phyloP scores from a whole-genome alignment of 2,329 filamentous ascomycete species.

The Exophiala bonariae region DNA sequence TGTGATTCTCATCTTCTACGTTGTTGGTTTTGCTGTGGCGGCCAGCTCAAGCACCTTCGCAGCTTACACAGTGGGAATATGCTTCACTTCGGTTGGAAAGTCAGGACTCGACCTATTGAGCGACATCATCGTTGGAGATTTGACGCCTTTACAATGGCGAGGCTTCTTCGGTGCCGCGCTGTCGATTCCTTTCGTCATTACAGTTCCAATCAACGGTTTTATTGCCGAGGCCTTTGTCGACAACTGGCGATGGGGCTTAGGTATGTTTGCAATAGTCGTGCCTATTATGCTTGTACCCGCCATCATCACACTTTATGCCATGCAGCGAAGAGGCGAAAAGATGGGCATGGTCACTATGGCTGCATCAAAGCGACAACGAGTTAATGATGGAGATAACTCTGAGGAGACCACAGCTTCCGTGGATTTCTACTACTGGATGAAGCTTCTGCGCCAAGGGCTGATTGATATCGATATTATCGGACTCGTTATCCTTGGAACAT shows the following conservation, averaged over 20 bases:
- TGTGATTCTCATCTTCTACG: constrained; percentile 26
- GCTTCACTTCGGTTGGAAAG: constrained; percentile 31
- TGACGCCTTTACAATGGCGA: constrained; percentile 33
- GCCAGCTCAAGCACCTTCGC: constrained; percentile 24
- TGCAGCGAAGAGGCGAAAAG: constrained; percentile 24
- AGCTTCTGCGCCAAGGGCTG: constrained; percentile 28
- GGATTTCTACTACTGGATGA: constrained; percentile 5
- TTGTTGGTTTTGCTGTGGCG: constrained; percentile 24
- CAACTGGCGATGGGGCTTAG: constrained; percentile 68
- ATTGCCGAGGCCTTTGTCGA: constrained; percentile 42
- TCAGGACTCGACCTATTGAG: constrained; percentile 31
- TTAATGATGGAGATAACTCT: too few relatives aligned
- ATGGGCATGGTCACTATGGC: constrained; percentile 15
- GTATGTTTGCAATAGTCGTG: constrained; percentile 64
- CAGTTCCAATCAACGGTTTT: constrained; percentile 43
- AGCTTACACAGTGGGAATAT: constrained; percentile 30
- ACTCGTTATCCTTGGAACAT: constrained; percentile 59
- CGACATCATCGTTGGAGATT: constrained; percentile 33
- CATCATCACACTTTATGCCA: constrained; percentile 30
- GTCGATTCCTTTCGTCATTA: constrained; percentile 38
- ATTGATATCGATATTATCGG: constrained; percentile 43
- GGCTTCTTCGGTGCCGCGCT: constrained; percentile 30
- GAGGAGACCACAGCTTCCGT: not conserved
- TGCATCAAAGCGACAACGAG: constrained; percentile 1
- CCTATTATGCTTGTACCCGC: constrained; percentile 59